phyloP scores from a whole-genome alignment of 2,329 filamentous ascomycete genomes.

The Rosellinia necatrix region DNA sequence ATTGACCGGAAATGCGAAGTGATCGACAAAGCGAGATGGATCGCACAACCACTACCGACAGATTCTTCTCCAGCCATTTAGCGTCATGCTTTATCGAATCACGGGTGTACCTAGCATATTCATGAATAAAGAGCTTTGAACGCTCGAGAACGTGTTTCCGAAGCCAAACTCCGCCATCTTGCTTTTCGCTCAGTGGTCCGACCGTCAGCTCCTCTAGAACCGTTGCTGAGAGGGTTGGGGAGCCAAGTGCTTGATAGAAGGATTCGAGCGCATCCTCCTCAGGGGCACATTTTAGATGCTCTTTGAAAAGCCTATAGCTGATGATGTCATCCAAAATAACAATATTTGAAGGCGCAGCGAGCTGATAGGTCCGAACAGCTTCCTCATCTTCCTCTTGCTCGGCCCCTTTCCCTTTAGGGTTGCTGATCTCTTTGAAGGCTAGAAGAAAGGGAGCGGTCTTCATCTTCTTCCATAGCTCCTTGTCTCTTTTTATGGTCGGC shows the following conservation, averaged over 20 bases:
- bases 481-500: conserved; percentile 74
- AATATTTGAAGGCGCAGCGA: conserved; percentile 73
- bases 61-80: conserved; percentile 87
- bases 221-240: conserved; percentile 73
- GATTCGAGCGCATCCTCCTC: conserved; percentile 85
- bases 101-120: conserved; percentile 68
- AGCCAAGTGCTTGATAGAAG: conserved; percentile 83
- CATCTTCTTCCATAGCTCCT: conserved; percentile 76
- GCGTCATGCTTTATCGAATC: conserved; percentile 85
- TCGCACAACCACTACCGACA: conserved; percentile 77
- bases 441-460: conserved; percentile 77
- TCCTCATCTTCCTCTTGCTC: conserved; percentile 60
- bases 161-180: conserved; percentile 69
- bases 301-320: conserved; percentile 86
- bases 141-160: conserved; percentile 85
- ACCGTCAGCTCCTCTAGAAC: conserved; percentile 79
- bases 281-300: conserved; percentile 81
- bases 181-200: conserved; percentile 68
- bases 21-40: conserved; percentile 77
- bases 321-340: conserved; percentile 87
- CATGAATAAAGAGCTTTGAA: conserved; percentile 86
- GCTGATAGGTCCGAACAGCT: conserved; percentile 75
- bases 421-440: conserved; percentile 75
- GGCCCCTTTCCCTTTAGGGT: conserved; percentile 51
- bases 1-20: conserved; percentile 71